Conservation (phyloP, 225 moss, liverwort and hornwort species). For the Pleurozium schreberi region DNA sequence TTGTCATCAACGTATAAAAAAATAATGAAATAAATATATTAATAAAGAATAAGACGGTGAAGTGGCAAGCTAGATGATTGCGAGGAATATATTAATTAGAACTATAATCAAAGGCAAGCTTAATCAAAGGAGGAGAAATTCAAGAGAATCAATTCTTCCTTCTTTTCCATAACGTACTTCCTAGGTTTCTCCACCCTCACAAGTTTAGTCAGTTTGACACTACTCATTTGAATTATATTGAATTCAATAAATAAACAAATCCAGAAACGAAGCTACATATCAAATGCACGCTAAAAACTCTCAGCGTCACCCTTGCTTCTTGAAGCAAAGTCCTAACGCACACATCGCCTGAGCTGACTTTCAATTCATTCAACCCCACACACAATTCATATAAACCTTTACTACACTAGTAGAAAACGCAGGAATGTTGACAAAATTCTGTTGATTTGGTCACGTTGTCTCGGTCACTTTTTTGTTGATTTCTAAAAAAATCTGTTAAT, state of each 20-base stretch:
- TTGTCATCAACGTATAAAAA: not conserved
- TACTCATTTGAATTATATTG: not conserved
- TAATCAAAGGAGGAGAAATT: not conserved
- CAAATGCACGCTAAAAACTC: not conserved
- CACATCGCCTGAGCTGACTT: not conserved
- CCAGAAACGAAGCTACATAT: not conserved
- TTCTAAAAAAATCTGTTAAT: too few relatives aligned
- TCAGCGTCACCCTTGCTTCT: not conserved
- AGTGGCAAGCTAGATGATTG: not conserved
- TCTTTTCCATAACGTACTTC: not conserved
- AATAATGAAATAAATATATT: not conserved
- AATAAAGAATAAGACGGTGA: not conserved
- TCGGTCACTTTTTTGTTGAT: too few relatives aligned
- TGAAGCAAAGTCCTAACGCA: not conserved
- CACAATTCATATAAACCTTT: not conserved
- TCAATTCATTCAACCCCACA: not conserved
- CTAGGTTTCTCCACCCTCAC: not conserved
- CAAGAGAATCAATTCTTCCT: not conserved
- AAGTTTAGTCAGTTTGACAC: not conserved
- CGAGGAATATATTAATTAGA: not conserved
- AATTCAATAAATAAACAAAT: not conserved
- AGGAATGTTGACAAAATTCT: too few relatives aligned
- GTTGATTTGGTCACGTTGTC: too few relatives aligned
- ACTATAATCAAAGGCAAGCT: not conserved
- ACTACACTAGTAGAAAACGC: too few relatives aligned